Evolutionary conservation across 75 land plant species (phyloP), one percentile per base, ranked within the genome.

Genomic region (Cunninghamia lanceolata): DNA sequence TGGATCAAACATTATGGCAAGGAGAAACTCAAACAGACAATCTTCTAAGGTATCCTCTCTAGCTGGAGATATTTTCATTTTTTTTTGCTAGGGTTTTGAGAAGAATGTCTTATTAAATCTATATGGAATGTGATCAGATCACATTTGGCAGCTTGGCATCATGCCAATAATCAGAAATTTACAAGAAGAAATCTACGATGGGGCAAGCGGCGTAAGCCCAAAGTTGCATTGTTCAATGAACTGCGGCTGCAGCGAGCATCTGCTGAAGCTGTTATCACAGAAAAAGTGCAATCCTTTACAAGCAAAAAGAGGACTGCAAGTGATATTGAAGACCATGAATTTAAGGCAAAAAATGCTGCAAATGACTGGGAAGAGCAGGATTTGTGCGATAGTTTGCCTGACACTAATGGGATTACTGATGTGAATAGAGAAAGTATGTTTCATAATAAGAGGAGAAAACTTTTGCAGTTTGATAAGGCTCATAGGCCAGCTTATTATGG

Each of bases 401-500:
- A 75, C 40, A 47, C 52, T 19, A 85, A 52, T 84, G 86, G 59
- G 56, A 59, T 38, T 86, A 78, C 39, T 28, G 25, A 82, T 82
- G 30, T 19, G 8, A 17, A 80, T 56, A 80, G 84, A 86, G 84
- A 50, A 56, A 74, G 15, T 30, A 87, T 71, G 46, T 85, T 88
- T 63, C 71, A 70, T 71, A 63, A 43, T 19, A 45, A 85, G 13
- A 85, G 81, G 32, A 97, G 84, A 88, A 97, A 98, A 84, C 88
- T 98, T 75, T 83, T 98, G 78, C 99, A 98, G 88, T 98, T 98
- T 93, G 96, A 95, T 87, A 92, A 95, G 91, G 92, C 95, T 86
- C 59, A 92, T 53, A 90, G 99, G 82, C 99, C 99, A 75, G 97
- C 99, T 68, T 98, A 93, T 89, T 98, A 95, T 91, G 99, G 99